Base-by-base conservation (phyloP, 2,329 filamentous ascomycete genomes). In the Lecanicillium sp. region DNA sequence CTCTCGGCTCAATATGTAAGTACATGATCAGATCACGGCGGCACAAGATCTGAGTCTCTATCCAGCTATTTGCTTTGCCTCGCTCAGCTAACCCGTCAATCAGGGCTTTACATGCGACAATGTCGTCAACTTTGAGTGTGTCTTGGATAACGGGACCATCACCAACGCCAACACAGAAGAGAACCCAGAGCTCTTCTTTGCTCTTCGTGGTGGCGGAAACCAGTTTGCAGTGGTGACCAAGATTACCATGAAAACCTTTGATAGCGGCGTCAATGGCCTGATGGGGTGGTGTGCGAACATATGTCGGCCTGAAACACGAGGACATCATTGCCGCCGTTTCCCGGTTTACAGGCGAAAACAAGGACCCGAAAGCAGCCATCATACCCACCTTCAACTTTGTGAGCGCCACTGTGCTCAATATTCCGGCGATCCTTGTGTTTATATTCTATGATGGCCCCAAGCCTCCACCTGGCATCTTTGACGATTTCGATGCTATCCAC, bases 381-480 rank as follows among this genome's bases (percentile, higher is more conserved):
- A 38, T 38, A 14, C 36, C 36, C 7, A 38, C 36, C 12, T 38
- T 38, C 25, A 38, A 38, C 18, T 38, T 30, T 17, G 17, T 38
- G n/a, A 19, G 19, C 13, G 18, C 28, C 11, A 17, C 31, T n/a
- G 36, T 14, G 3, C 25, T 38, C 25, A 31, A 38, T 20, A 19
- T 38, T 15, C 36, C 36, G 11, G 36, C 25, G 13, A 38, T 29
- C 13, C 14, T 31, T 18, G 36, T 38, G 7, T 30, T 31, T 28
- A 30, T 38, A 6, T 81, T 78, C 59, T 81, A 81, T 52, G 73
- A 81, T 52, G 77, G 73, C 1, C 65, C 67, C 0, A 55, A 59
- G 39, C 68, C 68, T 1, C 75, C 77, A 1, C 49, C 59, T 3
- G 69, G 61, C 4, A 65, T 73, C 3, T 81, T 82, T 43, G 62